A percentile compares a stretch with the other conserved stretches of the same genome.
These are phyloP conservation scores for Dactylonectria estremocensis DNA, from an alignment of 2,329 filamentous ascomycete species.

Conservation along the genomic window DNA sequence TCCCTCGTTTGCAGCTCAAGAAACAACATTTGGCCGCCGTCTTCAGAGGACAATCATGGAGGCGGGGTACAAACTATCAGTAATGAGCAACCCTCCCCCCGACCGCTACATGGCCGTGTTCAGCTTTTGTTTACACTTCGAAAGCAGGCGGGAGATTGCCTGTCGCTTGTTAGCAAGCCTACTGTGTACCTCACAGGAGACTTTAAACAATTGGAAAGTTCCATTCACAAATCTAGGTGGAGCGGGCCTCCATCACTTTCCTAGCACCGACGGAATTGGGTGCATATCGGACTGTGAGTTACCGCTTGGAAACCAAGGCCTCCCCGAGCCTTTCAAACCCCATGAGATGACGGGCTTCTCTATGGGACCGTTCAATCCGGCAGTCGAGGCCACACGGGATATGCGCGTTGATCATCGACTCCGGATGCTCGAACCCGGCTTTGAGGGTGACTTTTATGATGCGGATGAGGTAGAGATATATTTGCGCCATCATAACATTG, in stretches of 20 bases:
- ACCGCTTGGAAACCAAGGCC: conserved; percentile 57
- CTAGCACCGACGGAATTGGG: conserved; percentile 26
- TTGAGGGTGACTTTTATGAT: conserved; percentile 84
- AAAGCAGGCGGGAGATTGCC: conserved; percentile 65
- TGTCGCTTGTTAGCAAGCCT: conserved; percentile 56
- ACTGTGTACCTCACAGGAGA: conserved; percentile 52
- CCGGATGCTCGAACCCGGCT: conserved; percentile 70
- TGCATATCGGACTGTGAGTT: conserved; percentile 12
- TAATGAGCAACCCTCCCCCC: conserved; percentile 63
- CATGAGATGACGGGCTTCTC: conserved; percentile 49
- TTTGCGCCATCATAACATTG: conserved; percentile 74
- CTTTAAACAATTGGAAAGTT: conserved; percentile 70
- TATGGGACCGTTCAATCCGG: conserved; percentile 65
- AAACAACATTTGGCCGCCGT: conserved; percentile 78
- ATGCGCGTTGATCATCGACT: conserved; percentile 63
- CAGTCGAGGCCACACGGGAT: conserved; percentile 58
- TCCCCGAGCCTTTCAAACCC: conserved; percentile 44
- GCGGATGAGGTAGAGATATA: conserved; percentile 83
- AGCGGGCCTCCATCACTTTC: conserved; percentile 75
- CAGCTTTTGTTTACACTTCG: conserved; percentile 77
- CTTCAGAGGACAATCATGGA: conserved; percentile 79
- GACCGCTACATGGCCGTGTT: conserved; percentile 71
- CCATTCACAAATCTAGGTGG: conserved; percentile 79
- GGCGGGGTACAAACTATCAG: conserved; percentile 71
- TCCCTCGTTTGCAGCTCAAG: conserved; percentile 72